These are phyloP conservation scores for Skeletonema costatum DNA, from an alignment of 108 stramenopile genomes.

Conservation along the genomic window DNA sequence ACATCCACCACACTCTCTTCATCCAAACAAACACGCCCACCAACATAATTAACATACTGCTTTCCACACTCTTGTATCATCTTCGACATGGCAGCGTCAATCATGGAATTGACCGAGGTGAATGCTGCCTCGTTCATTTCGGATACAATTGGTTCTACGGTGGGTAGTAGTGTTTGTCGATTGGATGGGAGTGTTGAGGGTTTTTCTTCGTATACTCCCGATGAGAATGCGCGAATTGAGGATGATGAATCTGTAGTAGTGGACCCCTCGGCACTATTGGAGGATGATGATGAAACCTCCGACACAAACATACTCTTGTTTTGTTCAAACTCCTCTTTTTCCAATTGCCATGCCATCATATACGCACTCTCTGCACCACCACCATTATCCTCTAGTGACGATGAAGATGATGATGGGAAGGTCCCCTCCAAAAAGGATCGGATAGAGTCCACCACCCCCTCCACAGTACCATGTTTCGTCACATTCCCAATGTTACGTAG, in stretches of 20 bases:
- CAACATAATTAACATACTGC: conserved; percentile 22
- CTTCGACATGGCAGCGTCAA: conserved; percentile 40
- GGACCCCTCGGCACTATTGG: not conserved
- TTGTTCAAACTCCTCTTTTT: conserved; percentile 33
- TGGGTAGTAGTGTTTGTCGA: conserved; percentile 9
- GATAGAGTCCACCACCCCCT: conserved; percentile 32
- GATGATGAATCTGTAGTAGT: not conserved
- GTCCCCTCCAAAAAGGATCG: conserved; percentile 36
- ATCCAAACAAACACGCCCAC: conserved; percentile 31
- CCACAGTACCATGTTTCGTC: conserved; percentile 11
- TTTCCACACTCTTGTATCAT: conserved; percentile 47
- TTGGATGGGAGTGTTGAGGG: not conserved
- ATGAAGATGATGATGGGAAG: conserved; percentile 30
- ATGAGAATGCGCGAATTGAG: conserved; percentile 6
- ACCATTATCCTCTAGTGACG: not conserved
- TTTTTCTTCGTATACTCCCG: conserved; percentile 28
- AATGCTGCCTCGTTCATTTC: conserved; percentile 11
- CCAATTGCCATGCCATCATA: conserved; percentile 33
- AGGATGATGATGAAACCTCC: conserved; percentile 2
- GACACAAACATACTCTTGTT: conserved; percentile 23
- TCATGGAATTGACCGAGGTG: conserved; percentile 9
- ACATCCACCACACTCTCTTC: conserved; percentile 32
- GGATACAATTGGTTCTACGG: conserved; percentile 16
- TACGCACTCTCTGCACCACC: conserved; percentile 19
- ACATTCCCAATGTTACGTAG: conserved; percentile 37